phyloP scores from a whole-genome alignment of 805 yeast genomes.

The Barnettozyma wickerhamii region DNA sequence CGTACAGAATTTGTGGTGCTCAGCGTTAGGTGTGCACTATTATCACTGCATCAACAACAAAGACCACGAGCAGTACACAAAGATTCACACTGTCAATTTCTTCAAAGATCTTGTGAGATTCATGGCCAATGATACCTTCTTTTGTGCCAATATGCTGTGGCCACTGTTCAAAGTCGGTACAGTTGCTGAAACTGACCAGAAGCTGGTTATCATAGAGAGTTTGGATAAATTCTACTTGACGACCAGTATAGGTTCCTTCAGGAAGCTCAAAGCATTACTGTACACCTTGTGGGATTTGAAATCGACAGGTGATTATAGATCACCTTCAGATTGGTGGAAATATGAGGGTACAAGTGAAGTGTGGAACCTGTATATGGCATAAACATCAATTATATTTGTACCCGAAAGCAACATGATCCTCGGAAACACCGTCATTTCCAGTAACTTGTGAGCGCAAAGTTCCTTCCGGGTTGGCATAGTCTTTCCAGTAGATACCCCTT shows the following conservation, averaged over 20 bases:
- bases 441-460: constrained; percentile 12
- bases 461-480: constrained; percentile 26
- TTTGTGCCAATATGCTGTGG: constrained; percentile 10
- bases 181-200: neutral
- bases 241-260: constrained; percentile 10
- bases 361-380: constrained; percentile 10
- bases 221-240: neutral
- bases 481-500: constrained; percentile 33
- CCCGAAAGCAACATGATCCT: constrained; percentile 7
- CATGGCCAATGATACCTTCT: constrained; percentile 6
- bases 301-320: neutral
- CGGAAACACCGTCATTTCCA: constrained; percentile 5
- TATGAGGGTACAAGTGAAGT: constrained; percentile 1
- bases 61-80: constrained; percentile 2
- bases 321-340: constrained; percentile 9
- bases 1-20: constrained; percentile 7
- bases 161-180: constrained; percentile 7
- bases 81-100: constrained; percentile 4
- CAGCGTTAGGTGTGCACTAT: constrained; percentile 8
- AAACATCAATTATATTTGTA: constrained; percentile 9
- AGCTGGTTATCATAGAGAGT: neutral
- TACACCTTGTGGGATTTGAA: constrained; percentile 7
- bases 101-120: constrained; percentile 5
- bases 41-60: constrained; percentile 5
- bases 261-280: neutral